A percentile compares a stretch with the other conserved stretches of the same genome.
Conservation (phyloP, 2,329 filamentous ascomycete species). For the Fusarium nygamai region DNA sequence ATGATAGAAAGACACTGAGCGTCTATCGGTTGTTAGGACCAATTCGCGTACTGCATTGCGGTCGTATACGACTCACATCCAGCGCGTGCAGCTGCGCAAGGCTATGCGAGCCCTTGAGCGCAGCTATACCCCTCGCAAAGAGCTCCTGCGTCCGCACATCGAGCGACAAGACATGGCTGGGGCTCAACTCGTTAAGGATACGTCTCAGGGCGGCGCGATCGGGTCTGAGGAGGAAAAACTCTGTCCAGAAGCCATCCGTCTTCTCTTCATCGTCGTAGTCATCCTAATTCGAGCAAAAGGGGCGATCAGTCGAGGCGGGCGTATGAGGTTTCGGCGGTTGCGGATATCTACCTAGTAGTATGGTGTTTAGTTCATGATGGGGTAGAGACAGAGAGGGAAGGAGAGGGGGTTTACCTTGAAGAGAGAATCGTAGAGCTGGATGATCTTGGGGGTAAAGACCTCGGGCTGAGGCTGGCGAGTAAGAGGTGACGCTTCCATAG, state of each 20-base stretch:
- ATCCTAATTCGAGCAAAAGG: conserved; percentile 56
- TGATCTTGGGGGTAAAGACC: conserved; percentile 93
- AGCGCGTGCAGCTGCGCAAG: conserved; percentile 81
- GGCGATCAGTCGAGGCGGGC: conserved; percentile 45
- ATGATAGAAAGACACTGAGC: conserved; percentile 85
- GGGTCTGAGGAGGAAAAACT: conserved; percentile 91
- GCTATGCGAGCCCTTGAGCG: conserved; percentile 69
- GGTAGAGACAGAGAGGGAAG: background rate
- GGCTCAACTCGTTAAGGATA: conserved; percentile 74
- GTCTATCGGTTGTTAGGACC: conserved; percentile 65
- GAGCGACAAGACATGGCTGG: conserved; percentile 79
- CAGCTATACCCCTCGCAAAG: conserved; percentile 76
- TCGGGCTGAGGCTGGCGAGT: conserved; percentile 92
- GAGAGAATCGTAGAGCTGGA: conserved; percentile 85
- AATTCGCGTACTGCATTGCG: conserved; percentile 49
- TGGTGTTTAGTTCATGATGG: conserved; percentile 29
- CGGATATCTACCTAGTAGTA: conserved; percentile 41
- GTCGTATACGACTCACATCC: conserved; percentile 69
- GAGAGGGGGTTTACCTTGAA: conserved; percentile 71
- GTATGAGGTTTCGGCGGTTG: conserved; percentile 22
- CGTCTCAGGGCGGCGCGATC: conserved; percentile 74
- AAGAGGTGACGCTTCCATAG: conserved; percentile 90
- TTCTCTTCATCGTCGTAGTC: conserved; percentile 74
- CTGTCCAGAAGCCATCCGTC: conserved; percentile 92
- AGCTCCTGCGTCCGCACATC: conserved; percentile 84